phyloP scores from a whole-genome alignment of 1,284 basidiomycete species.

The Trametes versicolor region DNA sequence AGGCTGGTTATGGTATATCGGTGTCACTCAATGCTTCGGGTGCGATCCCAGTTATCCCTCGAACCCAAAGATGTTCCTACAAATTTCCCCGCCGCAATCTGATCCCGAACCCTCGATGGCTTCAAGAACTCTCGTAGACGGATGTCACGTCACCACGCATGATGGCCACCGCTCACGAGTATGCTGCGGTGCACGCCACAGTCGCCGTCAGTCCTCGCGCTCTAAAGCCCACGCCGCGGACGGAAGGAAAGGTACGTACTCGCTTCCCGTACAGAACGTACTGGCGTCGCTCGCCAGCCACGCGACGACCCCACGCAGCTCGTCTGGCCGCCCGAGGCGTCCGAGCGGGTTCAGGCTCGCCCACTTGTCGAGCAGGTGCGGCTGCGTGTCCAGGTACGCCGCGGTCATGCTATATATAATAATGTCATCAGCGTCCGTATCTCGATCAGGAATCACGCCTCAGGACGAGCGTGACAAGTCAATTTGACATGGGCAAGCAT shows the following conservation, averaged over 20 bases:
- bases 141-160: slow-evolving; percentile 62
- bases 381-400: slow-evolving; percentile 76
- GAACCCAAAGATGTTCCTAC: slow-evolving; percentile 1
- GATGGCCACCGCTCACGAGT: slow-evolving; percentile 75
- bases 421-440: not conserved
- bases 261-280: slow-evolving; percentile 79
- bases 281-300: slow-evolving; percentile 87
- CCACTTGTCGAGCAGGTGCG: slow-evolving; percentile 77
- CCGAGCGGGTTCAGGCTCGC: slow-evolving; percentile 80
- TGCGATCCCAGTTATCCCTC: not conserved
- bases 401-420: slow-evolving; percentile 72
- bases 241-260: slow-evolving; percentile 57
- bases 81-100: not conserved
- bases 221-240: slow-evolving; percentile 3
- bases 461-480: slow-evolving; percentile 1
- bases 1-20: not conserved
- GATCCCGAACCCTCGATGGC: not conserved
- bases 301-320: slow-evolving; percentile 78
- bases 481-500: slow-evolving; percentile 1
- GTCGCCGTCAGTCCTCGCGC: slow-evolving; percentile 13
- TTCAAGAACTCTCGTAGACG: not conserved
- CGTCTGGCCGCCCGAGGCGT: slow-evolving; percentile 79
- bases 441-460: not conserved
- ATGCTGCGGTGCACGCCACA: slow-evolving; percentile 57
- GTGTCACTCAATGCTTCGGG: not conserved